Evolutionary conservation across 768 basidiomycete species (phyloP), one percentile per base, ranked within the genome.

Genomic region (Pholiota conissans): DNA sequence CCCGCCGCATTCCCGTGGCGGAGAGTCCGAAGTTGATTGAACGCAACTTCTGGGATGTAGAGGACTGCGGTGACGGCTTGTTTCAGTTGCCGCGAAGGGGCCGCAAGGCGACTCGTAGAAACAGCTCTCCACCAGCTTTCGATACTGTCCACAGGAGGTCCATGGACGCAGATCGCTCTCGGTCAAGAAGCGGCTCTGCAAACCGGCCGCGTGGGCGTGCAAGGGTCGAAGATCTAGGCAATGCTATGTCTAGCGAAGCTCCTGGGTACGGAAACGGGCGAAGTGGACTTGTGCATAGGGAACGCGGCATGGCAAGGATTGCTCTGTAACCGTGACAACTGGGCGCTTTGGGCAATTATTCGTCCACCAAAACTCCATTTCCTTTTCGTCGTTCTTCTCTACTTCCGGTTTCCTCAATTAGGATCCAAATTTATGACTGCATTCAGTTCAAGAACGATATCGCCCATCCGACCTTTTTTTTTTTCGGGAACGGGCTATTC

Each of bases 201-300:
- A 70, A 74, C 30, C 71, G 72, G 56, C 67, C 71, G 48, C 75
- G 88, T 58, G 89, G 88, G 13, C 78, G 87, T 5, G 72, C 80
- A 55, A 75, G 81, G 54, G 75, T 74, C 7, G 78, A 83, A 5
- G 85, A 87, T 64, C 70, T 87, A 51, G 79, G 81, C 40, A 80
- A 74, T 2, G 60, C 72, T 28, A 63, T 63, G 47, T 73, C 73
- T 30, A 71, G 71, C n/a, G 72, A 76, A 34, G 86, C 83, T 2
- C 87, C 87, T 34, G 87, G 87, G 8, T 84, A 73, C 57, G 87
- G 86, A 5, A 74, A 73, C 39, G 87, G 87, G 52, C 81, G 87
- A 50, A 89, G 86, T 61, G 89, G 87, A 6, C 69, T 90, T 49
- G 61, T 81, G 50, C 73, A 76, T 54, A 72, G 81, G 27, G 79